These are phyloP conservation scores for Plantago lanceolata DNA, from an alignment of 305 asterid genomes.

Conservation along the genomic window DNA sequence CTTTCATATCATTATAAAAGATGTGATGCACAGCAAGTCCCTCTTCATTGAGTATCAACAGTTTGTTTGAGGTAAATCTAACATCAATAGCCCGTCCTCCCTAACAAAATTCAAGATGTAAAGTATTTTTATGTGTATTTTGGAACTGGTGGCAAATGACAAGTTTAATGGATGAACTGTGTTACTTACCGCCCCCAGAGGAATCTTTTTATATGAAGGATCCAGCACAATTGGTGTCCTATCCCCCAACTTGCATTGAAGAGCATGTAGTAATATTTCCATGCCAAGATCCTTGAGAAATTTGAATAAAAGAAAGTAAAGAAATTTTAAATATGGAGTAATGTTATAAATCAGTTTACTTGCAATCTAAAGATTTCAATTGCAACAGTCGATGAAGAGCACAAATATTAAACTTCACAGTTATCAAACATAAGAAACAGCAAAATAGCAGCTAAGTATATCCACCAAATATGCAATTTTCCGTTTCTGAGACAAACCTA, in stretches of 20 bases:
- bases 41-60: constrained; percentile 81
- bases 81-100: constrained; percentile 64
- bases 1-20: constrained; percentile 32
- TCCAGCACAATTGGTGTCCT: constrained; percentile 46
- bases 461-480: too few species aligned
- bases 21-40: constrained; percentile 61
- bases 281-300: constrained; percentile 51
- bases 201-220: constrained; percentile 42
- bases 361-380: constrained; percentile 2
- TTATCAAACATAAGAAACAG: too few species aligned
- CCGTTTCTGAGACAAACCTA: too few species aligned
- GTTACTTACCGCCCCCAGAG: constrained; percentile 59
- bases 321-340: constrained; percentile 21
- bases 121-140: neutral
- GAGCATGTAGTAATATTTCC: constrained; percentile 43
- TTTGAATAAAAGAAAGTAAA: constrained; percentile 24
- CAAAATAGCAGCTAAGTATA: too few species aligned
- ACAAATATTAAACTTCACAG: too few species aligned
- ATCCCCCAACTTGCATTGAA: constrained; percentile 53
- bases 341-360: constrained; percentile 13
- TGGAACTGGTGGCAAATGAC: neutral
- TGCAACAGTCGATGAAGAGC: too few species aligned
- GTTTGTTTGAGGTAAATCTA: constrained; percentile 53
- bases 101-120: constrained; percentile 38
- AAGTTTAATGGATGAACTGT: constrained; percentile 11